These are phyloP conservation scores for Colletotrichum tamarilloi DNA, from an alignment of 2,329 filamentous ascomycete genomes.

Conservation along the genomic window DNA sequence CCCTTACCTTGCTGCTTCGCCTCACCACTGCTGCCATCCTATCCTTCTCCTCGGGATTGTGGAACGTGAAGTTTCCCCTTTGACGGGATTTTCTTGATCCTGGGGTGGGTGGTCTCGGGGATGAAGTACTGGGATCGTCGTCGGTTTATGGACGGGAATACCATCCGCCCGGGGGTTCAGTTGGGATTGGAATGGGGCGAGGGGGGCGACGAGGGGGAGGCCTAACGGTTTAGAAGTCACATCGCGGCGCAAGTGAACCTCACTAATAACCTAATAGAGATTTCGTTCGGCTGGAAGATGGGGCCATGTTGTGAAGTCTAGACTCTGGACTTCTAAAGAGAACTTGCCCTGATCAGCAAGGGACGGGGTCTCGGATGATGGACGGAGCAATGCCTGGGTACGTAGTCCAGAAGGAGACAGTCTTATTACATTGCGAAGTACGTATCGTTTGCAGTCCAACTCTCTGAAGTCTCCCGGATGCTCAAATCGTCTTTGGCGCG, in stretches of 20 bases:
- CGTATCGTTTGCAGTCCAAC: neutral
- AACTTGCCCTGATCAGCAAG: constrained; percentile 10
- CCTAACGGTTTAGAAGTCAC: neutral
- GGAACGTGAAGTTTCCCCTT: neutral
- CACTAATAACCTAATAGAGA: neutral
- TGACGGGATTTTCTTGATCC: neutral
- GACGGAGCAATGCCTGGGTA: constrained; percentile 3
- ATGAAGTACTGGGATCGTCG: constrained; percentile 22
- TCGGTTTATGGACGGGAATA: constrained; percentile 10
- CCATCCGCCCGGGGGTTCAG: neutral
- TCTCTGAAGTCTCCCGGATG: neutral
- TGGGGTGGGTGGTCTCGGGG: neutral
- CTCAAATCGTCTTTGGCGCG: neutral
- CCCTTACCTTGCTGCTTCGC: neutral
- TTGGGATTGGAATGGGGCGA: no score
- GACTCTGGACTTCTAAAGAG: neutral
- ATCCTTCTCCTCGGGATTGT: neutral
- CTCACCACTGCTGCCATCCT: neutral
- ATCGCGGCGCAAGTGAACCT: neutral
- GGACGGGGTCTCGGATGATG: neutral
- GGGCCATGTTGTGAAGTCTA: neutral
- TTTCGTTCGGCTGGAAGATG: constrained; percentile 10
- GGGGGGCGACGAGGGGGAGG: neutral
- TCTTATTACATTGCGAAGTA: neutral
- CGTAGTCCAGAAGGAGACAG: neutral